These are phyloP conservation scores for Rhodamnia argentea DNA, from an alignment of 345 rosid species.

Conservation along the genomic window DNA sequence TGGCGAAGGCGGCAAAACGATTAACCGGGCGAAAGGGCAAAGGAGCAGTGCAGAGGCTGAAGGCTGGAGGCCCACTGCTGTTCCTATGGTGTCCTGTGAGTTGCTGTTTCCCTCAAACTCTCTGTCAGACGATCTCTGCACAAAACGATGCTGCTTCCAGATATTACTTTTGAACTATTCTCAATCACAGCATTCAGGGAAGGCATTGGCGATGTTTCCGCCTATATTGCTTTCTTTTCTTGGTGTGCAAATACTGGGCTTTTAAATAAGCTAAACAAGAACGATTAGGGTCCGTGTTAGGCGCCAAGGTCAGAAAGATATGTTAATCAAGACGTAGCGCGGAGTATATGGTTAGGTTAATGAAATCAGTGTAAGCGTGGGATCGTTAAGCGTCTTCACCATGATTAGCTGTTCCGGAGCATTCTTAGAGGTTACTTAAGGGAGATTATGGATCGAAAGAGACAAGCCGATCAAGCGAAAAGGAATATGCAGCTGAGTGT, in stretches of 20 bases:
- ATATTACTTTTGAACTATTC: not conserved
- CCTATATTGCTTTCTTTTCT: not conserved
- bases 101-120: not conserved
- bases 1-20: not conserved
- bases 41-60: not conserved
- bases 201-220: not conserved
- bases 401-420: not conserved
- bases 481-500: not conserved
- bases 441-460: not conserved
- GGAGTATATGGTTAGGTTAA: not conserved
- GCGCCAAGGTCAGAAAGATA: not conserved
- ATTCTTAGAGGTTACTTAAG: not conserved
- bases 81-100: not conserved
- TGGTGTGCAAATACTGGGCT: not conserved
- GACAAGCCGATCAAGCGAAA: not conserved
- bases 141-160: not conserved
- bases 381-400: not conserved
- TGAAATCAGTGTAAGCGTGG: not conserved
- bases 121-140: not conserved
- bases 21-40: not conserved
- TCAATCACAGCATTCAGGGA: not conserved
- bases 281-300: not conserved
- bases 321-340: not conserved
- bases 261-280: not conserved
- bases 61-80: not conserved